A percentile compares a stretch with the other conserved stretches of the same genome.
These are phyloP conservation scores for Clonostachys solani DNA, from an alignment of 2,329 filamentous ascomycete species.

Conservation along the genomic window DNA sequence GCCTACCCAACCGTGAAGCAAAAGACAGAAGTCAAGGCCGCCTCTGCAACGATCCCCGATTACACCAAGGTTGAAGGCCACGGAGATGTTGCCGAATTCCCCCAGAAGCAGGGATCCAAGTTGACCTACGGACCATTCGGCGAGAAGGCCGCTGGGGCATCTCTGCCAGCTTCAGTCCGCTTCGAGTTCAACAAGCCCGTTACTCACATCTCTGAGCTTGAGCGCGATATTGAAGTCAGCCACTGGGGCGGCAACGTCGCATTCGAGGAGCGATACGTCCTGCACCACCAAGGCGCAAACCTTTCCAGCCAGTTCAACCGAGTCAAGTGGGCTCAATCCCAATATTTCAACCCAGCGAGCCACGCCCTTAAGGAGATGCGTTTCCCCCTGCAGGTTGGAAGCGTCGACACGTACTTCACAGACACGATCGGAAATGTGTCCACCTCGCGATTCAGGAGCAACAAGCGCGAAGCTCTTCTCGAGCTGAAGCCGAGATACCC, in stretches of 20 bases:
- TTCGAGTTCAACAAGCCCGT: constrained; percentile 96
- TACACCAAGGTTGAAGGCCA: constrained; percentile 65
- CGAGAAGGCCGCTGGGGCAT: constrained; percentile 73
- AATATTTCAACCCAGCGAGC: constrained; percentile 73
- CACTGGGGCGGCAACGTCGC: constrained; percentile 98
- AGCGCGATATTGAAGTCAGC: constrained; percentile 91
- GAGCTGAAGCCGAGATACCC: constrained; percentile 94
- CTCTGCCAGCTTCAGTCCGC: constrained; percentile 70
- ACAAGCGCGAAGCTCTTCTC: constrained; percentile 72
- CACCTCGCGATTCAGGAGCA: constrained; percentile 81
- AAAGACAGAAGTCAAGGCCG: constrained; percentile 94
- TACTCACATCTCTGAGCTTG: constrained; percentile 71
- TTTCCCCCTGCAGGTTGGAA: constrained; percentile 75
- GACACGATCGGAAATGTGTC: constrained; percentile 97
- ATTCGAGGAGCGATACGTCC: constrained; percentile 88
- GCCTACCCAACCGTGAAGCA: constrained; percentile 86
- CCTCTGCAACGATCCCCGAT: constrained; percentile 73
- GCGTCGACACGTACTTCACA: constrained; percentile 86
- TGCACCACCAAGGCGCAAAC: constrained; percentile 82
- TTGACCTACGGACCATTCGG: constrained; percentile 89
- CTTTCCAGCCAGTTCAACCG: constrained; percentile 69
- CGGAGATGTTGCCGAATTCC: constrained; percentile 59
- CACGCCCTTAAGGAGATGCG: constrained; percentile 78
- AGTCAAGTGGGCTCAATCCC: constrained; percentile 68
- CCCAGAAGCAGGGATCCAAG: constrained; percentile 78